phyloP scores from a whole-genome alignment of 495 filamentous ascomycete species.

The Aspergillus asperescens region DNA sequence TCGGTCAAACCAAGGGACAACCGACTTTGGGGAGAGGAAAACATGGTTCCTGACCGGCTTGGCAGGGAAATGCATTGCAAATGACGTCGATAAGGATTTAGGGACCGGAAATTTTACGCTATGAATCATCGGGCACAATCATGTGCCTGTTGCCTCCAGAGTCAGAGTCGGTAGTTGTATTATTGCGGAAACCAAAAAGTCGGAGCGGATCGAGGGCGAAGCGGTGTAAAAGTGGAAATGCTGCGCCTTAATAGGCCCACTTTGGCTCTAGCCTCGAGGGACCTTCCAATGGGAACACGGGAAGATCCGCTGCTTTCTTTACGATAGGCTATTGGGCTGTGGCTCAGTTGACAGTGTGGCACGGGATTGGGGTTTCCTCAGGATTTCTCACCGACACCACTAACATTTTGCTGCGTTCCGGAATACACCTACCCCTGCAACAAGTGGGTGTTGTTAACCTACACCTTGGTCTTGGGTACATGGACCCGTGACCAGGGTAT shows the following conservation, averaged over 20 bases:
- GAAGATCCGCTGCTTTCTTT: constrained; percentile 18
- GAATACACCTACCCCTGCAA: constrained; percentile 7
- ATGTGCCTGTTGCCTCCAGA: constrained; percentile 1
- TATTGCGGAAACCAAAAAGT: background rate
- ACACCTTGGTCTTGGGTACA: no score
- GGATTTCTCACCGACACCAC: constrained; percentile 19
- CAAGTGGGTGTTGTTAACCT: constrained; percentile 2
- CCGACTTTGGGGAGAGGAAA: constrained; percentile 6
- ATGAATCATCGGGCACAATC: constrained; percentile 10
- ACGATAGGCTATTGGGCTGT: constrained; percentile 19
- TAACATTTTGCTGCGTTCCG: background rate
- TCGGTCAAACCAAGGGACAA: constrained; percentile 15
- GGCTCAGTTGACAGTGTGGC: constrained; percentile 19
- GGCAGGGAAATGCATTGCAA: constrained; percentile 1
- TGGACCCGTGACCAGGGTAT: constrained; percentile 4
- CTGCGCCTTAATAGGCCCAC: constrained; percentile 19
- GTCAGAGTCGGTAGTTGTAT: no score
- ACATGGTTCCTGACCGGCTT: constrained; percentile 15
- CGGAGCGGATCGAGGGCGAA: background rate
- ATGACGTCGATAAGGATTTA: no score
- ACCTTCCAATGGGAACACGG: constrained; percentile 22
- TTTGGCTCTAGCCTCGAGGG: constrained; percentile 6
- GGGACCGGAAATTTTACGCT: background rate
- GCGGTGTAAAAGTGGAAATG: constrained; percentile 22
- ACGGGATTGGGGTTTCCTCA: constrained; percentile 3